Evolutionary conservation across 108 stramenopile species (phyloP).

Genomic region (Fragilariopsis cylindrus): DNA sequence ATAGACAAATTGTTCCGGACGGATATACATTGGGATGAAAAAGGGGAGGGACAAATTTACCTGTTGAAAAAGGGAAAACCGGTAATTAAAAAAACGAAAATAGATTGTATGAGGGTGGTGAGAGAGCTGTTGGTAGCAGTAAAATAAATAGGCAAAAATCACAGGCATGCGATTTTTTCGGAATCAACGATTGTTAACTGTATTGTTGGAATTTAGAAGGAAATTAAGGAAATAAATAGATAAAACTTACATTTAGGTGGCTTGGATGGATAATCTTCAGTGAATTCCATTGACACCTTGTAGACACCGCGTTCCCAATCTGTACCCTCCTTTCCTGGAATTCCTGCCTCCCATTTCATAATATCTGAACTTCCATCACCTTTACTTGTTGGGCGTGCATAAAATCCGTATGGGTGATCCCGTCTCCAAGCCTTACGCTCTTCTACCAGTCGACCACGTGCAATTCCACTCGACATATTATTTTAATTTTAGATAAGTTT

Average conservation of each 20-base stretch:
- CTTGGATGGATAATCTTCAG: conserved; percentile 97
- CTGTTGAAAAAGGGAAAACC: conserved; percentile 17
- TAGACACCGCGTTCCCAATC: conserved; percentile 98
- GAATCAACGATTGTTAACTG: no score
- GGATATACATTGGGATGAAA: conserved; percentile 83
- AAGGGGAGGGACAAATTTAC: conserved; percentile 59
- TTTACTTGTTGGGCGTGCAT: conserved; percentile 84
- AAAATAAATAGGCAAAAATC: not conserved
- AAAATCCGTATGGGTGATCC: conserved; percentile 98
- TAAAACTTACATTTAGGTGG: conserved; percentile 98
- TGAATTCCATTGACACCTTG: conserved; percentile 93
- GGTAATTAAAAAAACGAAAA: not conserved
- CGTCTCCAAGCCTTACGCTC: conserved; percentile 94
- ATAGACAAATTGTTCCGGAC: conserved; percentile 96
- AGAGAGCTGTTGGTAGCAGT: not conserved
- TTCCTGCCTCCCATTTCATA: conserved; percentile 96
- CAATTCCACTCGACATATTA: conserved; percentile 60
- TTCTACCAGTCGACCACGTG: conserved; percentile 59
- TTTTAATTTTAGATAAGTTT: no score
- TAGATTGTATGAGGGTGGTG: not conserved
- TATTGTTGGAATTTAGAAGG: no score
- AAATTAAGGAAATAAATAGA: not conserved
- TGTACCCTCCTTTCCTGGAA: conserved; percentile 91
- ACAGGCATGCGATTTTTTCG: not conserved
- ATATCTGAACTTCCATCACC: conserved; percentile 92